Evolutionary conservation across 2,329 filamentous ascomycete species (phyloP).

Genomic region (Fusarium robinianum): DNA sequence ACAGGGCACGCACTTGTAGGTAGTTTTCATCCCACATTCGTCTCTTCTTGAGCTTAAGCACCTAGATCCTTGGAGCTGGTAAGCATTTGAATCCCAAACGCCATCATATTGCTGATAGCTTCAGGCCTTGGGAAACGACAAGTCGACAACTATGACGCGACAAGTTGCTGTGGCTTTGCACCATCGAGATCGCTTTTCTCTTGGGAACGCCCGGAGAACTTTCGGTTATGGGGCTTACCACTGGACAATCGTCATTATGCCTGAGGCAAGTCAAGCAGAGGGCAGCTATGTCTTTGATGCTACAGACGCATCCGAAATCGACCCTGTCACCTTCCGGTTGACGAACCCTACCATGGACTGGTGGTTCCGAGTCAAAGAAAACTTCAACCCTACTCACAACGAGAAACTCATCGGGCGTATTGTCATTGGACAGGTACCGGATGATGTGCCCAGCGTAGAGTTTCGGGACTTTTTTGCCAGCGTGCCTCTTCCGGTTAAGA

Average conservation of each 20-base stretch:
- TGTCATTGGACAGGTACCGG: conserved; percentile 34
- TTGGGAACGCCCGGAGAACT: conserved; percentile 24
- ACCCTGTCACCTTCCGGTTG: conserved; percentile 39
- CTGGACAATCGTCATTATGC: conserved; percentile 39
- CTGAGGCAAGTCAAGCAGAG: conserved; percentile 14
- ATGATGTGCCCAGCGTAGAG: conserved; percentile 19
- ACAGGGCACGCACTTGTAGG: no score
- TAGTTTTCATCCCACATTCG: background rate
- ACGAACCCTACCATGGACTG: conserved; percentile 42
- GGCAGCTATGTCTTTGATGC: conserved; percentile 35
- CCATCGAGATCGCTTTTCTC: conserved; percentile 37
- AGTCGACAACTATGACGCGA: conserved; percentile 13
- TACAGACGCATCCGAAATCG: conserved; percentile 38
- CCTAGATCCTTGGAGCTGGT: background rate
- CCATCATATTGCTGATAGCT: conserved; percentile 3
- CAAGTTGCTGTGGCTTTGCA: conserved; percentile 36
- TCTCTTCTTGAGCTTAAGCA: background rate
- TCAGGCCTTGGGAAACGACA: background rate
- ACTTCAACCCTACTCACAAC: conserved; percentile 22
- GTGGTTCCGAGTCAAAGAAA: conserved; percentile 32
- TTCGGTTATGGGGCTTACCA: conserved; percentile 41
- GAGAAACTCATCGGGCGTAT: conserved; percentile 37
- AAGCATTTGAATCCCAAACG: conserved; percentile 2
- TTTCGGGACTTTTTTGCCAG: conserved; percentile 29
- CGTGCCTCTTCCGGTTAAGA: conserved; percentile 38